phyloP scores from a whole-genome alignment of 306 rosid species.

The Pueraria montana region DNA sequence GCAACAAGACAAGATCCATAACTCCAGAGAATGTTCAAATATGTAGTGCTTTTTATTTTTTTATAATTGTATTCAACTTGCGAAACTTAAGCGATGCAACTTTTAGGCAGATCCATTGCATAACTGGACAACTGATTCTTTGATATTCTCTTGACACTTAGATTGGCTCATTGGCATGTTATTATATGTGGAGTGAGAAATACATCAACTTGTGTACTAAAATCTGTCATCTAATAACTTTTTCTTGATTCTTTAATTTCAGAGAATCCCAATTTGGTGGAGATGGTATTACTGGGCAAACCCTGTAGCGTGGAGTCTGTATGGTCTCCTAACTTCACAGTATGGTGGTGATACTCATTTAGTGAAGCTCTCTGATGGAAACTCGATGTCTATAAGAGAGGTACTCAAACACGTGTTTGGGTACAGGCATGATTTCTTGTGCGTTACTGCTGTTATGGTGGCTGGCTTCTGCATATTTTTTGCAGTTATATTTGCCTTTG shows the following conservation, averaged over 20 bases:
- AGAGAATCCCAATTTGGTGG: constrained; percentile 99
- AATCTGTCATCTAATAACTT: background rate
- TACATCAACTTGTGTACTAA: background rate
- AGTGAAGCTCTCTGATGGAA: constrained; percentile 82
- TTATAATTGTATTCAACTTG: background rate
- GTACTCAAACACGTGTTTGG: constrained; percentile 78
- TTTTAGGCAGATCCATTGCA: background rate
- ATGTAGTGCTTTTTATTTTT: background rate
- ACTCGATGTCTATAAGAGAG: constrained; percentile 49
- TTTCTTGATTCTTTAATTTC: constrained; percentile 49
- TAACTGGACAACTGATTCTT: background rate
- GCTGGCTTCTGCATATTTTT: constrained; percentile 89
- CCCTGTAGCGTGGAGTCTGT: constrained; percentile 94
- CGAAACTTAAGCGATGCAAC: background rate
- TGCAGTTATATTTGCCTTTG: constrained; percentile 83
- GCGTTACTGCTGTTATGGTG: constrained; percentile 77
- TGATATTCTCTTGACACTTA: constrained; percentile 1
- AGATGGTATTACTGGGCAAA: constrained; percentile 99
- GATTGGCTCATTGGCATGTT: constrained; percentile 16
- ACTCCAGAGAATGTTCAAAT: background rate
- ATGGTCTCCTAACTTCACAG: constrained; percentile 91
- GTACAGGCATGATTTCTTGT: constrained; percentile 82
- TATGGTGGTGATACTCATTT: constrained; percentile 69
- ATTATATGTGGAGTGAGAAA: constrained; percentile 3
- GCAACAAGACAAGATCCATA: background rate